Evolutionary conservation across 495 filamentous ascomycete species (phyloP).

Genomic region (Delitschia confertaspora): DNA sequence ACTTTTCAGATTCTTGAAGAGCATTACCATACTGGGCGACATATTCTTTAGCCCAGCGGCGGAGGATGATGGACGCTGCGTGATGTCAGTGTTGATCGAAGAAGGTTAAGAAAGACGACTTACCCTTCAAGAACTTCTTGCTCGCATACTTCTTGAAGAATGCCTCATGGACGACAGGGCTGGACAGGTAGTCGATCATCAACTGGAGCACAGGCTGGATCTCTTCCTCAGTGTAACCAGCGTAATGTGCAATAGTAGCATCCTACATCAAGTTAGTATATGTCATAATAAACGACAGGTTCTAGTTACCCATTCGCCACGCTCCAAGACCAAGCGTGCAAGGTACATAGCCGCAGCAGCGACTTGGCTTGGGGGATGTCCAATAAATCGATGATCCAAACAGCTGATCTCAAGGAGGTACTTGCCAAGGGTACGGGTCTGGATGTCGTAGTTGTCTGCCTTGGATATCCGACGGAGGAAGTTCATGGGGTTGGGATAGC

Average conservation of each 20-base stretch:
- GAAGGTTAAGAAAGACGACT: not conserved
- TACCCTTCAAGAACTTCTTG: conserved; percentile 95
- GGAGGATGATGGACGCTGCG: conserved; percentile 80
- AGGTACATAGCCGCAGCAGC: conserved; percentile 93
- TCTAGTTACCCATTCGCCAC: conserved; percentile 75
- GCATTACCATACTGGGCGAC: conserved; percentile 21
- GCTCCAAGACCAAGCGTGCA: conserved; percentile 76
- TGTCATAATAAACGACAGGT: not conserved
- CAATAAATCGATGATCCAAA: conserved; percentile 86
- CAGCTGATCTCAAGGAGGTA: conserved; percentile 98
- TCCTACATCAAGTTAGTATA: conserved; percentile 48
- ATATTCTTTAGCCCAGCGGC: conserved; percentile 80
- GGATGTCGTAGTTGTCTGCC: conserved; percentile 95
- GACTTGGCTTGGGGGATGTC: conserved; percentile 75
- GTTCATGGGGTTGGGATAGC: conserved; percentile 99
- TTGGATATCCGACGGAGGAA: conserved; percentile 97
- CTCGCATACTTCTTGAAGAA: conserved; percentile 99
- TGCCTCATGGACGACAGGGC: conserved; percentile 83
- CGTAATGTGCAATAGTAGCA: conserved; percentile 80
- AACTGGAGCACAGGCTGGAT: conserved; percentile 84
- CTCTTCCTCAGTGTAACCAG: conserved; percentile 86
- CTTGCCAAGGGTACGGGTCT: conserved; percentile 92
- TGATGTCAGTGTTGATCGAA: conserved; percentile 4
- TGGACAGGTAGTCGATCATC: conserved; percentile 90
- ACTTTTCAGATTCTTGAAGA: conserved; percentile 8